Evolutionary conservation across 768 basidiomycete species (phyloP).

Genomic region (Hydnum rufescens): DNA sequence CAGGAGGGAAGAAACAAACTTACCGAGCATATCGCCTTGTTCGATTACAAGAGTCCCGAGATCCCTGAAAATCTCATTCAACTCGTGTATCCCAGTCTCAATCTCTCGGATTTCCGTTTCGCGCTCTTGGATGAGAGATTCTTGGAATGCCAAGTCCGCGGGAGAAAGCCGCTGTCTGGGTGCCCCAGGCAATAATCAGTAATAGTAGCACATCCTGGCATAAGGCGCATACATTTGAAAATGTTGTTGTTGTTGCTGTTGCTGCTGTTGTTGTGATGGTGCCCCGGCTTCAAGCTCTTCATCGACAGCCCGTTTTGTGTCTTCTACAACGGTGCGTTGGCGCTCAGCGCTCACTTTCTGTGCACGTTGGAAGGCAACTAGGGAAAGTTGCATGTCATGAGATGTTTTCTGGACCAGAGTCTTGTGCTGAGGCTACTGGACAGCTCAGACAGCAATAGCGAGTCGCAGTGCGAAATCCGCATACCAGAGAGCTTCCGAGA

Average conservation of each 20-base stretch:
- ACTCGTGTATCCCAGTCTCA: slow-evolving; percentile 87
- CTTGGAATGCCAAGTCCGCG: slow-evolving; percentile 87
- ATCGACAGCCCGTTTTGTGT: slow-evolving; percentile 67
- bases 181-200: background rate
- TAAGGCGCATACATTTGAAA: background rate
- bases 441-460: background rate
- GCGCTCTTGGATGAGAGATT: slow-evolving; percentile 83
- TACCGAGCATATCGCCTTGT: slow-evolving; percentile 89
- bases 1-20: slow-evolving; percentile 14
- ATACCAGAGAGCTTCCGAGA: slow-evolving; percentile 40
- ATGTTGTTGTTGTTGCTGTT: slow-evolving; percentile 9
- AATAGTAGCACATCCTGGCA: background rate
- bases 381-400: slow-evolving; percentile 75
- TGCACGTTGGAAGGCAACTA: slow-evolving; percentile 81
- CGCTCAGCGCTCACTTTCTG: slow-evolving; percentile 79
- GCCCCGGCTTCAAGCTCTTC: slow-evolving; percentile 25
- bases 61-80: slow-evolving; percentile 92
- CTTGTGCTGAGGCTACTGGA: slow-evolving; percentile 50
- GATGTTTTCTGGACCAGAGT: slow-evolving; percentile 79
- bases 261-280: slow-evolving; percentile 8
- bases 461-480: slow-evolving; percentile 12
- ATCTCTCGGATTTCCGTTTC: slow-evolving; percentile 92
- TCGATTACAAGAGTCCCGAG: slow-evolving; percentile 85
- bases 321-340: slow-evolving; percentile 76
- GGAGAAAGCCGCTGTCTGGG: slow-evolving; percentile 46